Conservation (phyloP, 1,139 yeast species). For the Blastobotrys proliferans region DNA sequence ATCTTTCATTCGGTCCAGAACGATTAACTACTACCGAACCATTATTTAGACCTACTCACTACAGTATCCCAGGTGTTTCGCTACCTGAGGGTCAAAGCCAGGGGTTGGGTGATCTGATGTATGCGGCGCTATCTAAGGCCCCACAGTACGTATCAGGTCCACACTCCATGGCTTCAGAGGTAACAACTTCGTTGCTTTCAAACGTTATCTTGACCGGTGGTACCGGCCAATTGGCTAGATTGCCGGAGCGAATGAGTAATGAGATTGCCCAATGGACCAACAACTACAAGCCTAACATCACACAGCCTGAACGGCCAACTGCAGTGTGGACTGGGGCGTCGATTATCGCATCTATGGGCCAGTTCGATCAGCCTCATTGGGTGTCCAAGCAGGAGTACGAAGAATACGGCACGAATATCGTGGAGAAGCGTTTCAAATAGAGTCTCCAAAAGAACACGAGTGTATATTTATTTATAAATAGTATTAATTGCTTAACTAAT, state of each 20-base stretch:
- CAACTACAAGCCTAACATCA: slow-evolving; percentile 52
- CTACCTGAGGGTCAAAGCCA: slow-evolving; percentile 33
- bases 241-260: slow-evolving; percentile 69
- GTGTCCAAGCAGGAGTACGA: slow-evolving; percentile 18
- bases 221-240: slow-evolving; percentile 73
- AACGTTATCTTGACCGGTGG: slow-evolving; percentile 92
- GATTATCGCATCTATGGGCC: slow-evolving; percentile 84
- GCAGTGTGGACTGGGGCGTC: slow-evolving; percentile 97
- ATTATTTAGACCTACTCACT: slow-evolving; percentile 50
- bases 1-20: slow-evolving; percentile 56
- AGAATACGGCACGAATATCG: slow-evolving; percentile 15
- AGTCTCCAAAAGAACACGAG: neutral
- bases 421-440: slow-evolving; percentile 15
- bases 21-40: slow-evolving; percentile 74
- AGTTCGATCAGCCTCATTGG: slow-evolving; percentile 42
- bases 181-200: slow-evolving; percentile 57
- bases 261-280: slow-evolving; percentile 76
- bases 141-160: slow-evolving; percentile 9
- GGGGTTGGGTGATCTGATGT: slow-evolving; percentile 69
- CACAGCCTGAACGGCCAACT: slow-evolving; percentile 78
- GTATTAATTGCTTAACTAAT: no score
- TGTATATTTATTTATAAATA: no score
- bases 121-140: slow-evolving; percentile 27
- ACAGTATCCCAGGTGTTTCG: slow-evolving; percentile 23
- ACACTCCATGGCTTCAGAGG: slow-evolving; percentile 7